Evolutionary conservation across 2,329 filamentous ascomycete genomes (phyloP), one percentile per base, ranked within the genome.

Genomic region (Colletotrichum ledebouriae): DNA sequence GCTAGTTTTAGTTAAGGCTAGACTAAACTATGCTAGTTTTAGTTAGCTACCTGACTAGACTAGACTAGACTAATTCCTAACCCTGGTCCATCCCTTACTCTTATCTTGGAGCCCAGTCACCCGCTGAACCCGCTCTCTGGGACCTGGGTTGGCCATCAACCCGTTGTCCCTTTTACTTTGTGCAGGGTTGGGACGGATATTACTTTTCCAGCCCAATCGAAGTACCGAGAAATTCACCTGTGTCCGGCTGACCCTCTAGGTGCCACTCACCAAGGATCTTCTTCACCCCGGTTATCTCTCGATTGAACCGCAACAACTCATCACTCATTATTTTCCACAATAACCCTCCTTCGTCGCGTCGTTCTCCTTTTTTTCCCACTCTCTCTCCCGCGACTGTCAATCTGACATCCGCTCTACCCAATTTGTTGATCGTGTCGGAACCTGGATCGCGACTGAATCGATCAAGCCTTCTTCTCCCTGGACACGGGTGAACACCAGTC

Each of bases 231-330:
- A 68, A 68, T 65, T 65, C 65, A 68, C 61, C 22, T 56, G 41
- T 68, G 65, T 68, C 60, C 65, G 61, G 61, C 65, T 68, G 65
- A 68, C 61, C 37, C 65, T 53, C 41, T 11, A 64, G 34, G 25
- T 65, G 60, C 65, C 53, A 39, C 46, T 46, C 39, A 33, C 37
- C 37, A 59, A 58, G 37, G 34, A 50, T 25, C 34, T 60, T 58
- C 64, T 58, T 66, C 63, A 61, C 58, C 64, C 64, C 33, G 52
- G 64, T 58, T 52, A 57, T 44, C 39, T 34, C 41, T 41, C 25
- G 29, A 52, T 47, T 61, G 58, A 53, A 53, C 63, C 57, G 20
- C 50, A 55, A 61, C 56, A 25, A 37, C 12, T 37, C 17, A 39
- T 33, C 53, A 53, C 47, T n/a, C 25, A 52, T 58, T 57, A 37